A percentile compares a stretch with the other conserved stretches of the same genome.
Evolutionary conservation across 2,329 filamentous ascomycete genomes (phyloP).

Genomic region (Aureobasidium subglaciale): DNA sequence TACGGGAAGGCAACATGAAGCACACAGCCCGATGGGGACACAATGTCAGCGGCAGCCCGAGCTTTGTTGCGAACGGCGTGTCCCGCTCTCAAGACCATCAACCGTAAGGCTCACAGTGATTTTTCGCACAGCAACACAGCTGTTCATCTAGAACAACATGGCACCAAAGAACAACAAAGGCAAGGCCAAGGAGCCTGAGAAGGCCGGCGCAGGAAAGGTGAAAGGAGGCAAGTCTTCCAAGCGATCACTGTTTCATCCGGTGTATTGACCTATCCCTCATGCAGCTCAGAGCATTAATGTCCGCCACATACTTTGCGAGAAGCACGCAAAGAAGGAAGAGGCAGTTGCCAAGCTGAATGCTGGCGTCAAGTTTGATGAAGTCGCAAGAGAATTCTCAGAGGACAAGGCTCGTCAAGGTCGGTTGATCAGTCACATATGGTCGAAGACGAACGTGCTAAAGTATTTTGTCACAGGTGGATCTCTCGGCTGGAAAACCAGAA

Average conservation of each 20-base stretch:
- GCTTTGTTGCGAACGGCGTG: not conserved
- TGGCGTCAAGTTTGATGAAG: constrained; percentile 66
- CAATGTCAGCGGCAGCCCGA: not conserved
- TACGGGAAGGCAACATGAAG: constrained; percentile 3
- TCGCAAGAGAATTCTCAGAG: constrained; percentile 65
- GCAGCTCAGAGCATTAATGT: constrained; percentile 62
- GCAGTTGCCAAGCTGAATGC: constrained; percentile 60
- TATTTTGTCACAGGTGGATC: constrained; percentile 49
- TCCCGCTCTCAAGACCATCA: not conserved
- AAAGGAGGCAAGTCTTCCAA: constrained; percentile 31
- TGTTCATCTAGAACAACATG: constrained; percentile 11
- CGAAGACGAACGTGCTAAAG: not conserved
- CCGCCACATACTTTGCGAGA: constrained; percentile 70
- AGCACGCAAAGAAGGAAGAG: constrained; percentile 71
- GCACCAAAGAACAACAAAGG: constrained; percentile 23
- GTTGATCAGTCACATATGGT: constrained; percentile 14
- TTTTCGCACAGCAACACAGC: not conserved
- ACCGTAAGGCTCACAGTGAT: not conserved
- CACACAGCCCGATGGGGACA: not conserved
- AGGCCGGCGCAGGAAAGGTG: constrained; percentile 35
- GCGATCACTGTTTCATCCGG: not conserved
- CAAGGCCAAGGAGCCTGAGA: constrained; percentile 23
- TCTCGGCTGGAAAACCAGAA: constrained; percentile 66
- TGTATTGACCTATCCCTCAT: not conserved
- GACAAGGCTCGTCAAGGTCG: constrained; percentile 63